A percentile compares a stretch with the other conserved stretches of the same genome.
These are phyloP conservation scores for Kwoniella dejecticola DNA, from an alignment of 768 basidiomycete genomes.

Conservation along the genomic window DNA sequence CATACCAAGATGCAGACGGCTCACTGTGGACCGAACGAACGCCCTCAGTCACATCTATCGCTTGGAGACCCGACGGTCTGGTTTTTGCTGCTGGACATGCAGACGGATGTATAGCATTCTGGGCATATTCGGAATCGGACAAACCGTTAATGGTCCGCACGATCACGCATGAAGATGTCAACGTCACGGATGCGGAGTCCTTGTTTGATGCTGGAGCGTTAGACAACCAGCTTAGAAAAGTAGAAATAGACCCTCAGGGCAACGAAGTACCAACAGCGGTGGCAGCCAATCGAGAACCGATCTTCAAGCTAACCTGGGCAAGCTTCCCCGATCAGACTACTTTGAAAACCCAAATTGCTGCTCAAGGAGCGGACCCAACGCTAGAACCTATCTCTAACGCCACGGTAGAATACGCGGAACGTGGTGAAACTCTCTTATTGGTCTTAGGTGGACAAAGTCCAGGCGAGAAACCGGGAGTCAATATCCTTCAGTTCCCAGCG, in stretches of 20 bases:
- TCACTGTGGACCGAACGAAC: constrained; percentile 71
- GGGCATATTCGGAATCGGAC: constrained; percentile 76
- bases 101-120: constrained; percentile 81
- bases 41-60: constrained; percentile 69
- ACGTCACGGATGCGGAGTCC: constrained; percentile 57
- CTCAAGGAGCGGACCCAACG: constrained; percentile 53
- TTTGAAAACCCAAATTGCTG: constrained; percentile 40
- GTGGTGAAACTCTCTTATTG: constrained; percentile 72
- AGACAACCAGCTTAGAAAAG: constrained; percentile 35
- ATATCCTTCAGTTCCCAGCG: constrained; percentile 67
- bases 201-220: constrained; percentile 56
- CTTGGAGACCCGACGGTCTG: constrained; percentile 71
- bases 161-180: constrained; percentile 59
- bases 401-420: constrained; percentile 57
- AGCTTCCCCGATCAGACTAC: constrained; percentile 64
- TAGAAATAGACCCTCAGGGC: constrained; percentile 30
- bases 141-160: constrained; percentile 75
- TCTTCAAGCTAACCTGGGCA: constrained; percentile 86
- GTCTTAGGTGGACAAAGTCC: constrained; percentile 74
- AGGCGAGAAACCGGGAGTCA: constrained; percentile 65
- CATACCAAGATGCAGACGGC: constrained; percentile 61
- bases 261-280: constrained; percentile 31
- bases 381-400: constrained; percentile 47
- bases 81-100: constrained; percentile 77
- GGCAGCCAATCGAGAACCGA: constrained; percentile 64